A percentile compares a stretch with the other conserved stretches of the same genome.
Evolutionary conservation across 371 early-diverging fungal species (phyloP).

Genomic region (Chytridium lagenaria): DNA sequence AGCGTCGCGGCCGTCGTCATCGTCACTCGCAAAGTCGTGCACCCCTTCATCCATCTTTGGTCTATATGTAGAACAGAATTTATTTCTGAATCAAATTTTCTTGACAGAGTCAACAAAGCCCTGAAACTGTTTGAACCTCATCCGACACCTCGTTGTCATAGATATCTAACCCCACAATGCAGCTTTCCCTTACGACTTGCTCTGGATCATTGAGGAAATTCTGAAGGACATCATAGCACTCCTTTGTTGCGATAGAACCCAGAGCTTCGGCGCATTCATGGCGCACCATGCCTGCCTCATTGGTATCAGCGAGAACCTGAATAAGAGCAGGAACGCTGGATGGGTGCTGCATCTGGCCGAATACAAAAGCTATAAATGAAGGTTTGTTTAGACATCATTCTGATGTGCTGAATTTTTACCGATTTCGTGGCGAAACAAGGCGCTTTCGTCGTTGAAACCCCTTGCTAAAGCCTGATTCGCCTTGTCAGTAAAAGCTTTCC

Average conservation of each 20-base stretch:
- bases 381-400: neutral
- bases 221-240: slow-evolving; percentile 78
- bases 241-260: slow-evolving; percentile 97
- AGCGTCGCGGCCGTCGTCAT: slow-evolving; percentile 50
- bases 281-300: slow-evolving; percentile 96
- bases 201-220: slow-evolving; percentile 76
- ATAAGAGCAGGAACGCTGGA: slow-evolving; percentile 88
- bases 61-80: no score
- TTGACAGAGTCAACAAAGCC: slow-evolving; percentile 33
- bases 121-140: slow-evolving; percentile 76
- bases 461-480: slow-evolving; percentile 69
- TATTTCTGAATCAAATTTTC: no score
- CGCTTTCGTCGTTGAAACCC: slow-evolving; percentile 85
- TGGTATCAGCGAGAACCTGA: slow-evolving; percentile 67
- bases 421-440: slow-evolving; percentile 97
- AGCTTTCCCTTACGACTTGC: slow-evolving; percentile 94
- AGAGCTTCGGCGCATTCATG: slow-evolving; percentile 99
- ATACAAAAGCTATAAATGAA: slow-evolving; percentile 82
- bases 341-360: slow-evolving; percentile 98
- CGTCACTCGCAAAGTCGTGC: no score
- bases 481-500: no score
- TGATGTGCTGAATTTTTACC: slow-evolving; percentile 31
- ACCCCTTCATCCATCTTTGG: no score
- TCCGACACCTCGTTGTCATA: slow-evolving; percentile 72
- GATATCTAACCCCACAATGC: slow-evolving; percentile 97